A percentile compares a stretch with the other conserved stretches of the same genome.
Evolutionary conservation across 345 rosid genomes (phyloP).

Genomic region (Dipteronia dyeriana): DNA sequence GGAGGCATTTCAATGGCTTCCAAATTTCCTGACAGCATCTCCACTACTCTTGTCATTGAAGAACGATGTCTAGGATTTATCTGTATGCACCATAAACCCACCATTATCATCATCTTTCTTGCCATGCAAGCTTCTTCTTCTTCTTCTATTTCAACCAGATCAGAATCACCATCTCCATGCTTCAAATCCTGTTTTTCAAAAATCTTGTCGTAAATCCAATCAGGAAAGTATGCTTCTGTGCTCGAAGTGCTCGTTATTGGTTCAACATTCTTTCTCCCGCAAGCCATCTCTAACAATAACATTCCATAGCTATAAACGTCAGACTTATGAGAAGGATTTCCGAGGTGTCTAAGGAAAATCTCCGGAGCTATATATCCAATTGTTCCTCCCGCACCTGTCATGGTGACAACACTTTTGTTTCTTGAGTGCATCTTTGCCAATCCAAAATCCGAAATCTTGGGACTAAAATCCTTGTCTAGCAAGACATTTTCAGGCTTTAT

Average conservation of each 20-base stretch:
- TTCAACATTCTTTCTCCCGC: conserved; percentile 8
- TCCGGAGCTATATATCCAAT: conserved; percentile 41
- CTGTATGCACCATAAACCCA: conserved; percentile 47
- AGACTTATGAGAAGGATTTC: conserved; percentile 34
- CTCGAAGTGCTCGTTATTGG: neutral
- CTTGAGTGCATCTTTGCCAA: conserved; percentile 34
- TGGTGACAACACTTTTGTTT: conserved; percentile 21
- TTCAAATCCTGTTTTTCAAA: neutral
- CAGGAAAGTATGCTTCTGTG: conserved; percentile 27
- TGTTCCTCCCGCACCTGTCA: conserved; percentile 37
- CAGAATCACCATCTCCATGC: neutral
- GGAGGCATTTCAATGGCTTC: conserved; percentile 36
- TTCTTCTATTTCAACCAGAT: conserved; percentile 14
- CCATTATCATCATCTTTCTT: conserved; percentile 27
- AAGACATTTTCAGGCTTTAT: conserved; percentile 37
- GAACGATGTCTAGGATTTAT: conserved; percentile 37
- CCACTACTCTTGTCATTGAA: conserved; percentile 32
- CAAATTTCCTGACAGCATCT: conserved; percentile 28
- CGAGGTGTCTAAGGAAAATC: conserved; percentile 37
- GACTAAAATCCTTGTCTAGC: conserved; percentile 32
- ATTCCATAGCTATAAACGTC: conserved; percentile 45
- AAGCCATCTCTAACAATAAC: conserved; percentile 36
- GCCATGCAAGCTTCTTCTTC: conserved; percentile 13
- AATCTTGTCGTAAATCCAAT: conserved; percentile 26
- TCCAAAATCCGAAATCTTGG: conserved; percentile 43